Evolutionary conservation across 75 land plant genomes (phyloP).

Genomic region (Isoetes taiwanensis): DNA sequence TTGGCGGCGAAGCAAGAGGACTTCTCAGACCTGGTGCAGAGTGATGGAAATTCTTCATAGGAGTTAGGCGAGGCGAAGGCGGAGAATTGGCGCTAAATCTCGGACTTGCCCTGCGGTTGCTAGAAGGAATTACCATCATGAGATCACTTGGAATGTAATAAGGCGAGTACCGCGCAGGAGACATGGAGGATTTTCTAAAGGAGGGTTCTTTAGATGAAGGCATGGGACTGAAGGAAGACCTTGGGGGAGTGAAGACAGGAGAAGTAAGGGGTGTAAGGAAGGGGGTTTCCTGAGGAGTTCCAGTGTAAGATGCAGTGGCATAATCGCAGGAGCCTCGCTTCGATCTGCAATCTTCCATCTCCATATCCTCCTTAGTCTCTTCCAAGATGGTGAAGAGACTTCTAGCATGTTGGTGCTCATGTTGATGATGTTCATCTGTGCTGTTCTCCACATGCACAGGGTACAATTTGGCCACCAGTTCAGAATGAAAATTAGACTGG

Average conservation of each 20-base stretch:
- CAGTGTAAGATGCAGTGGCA: not conserved
- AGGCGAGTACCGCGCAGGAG: too few relatives aligned
- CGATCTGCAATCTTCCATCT: conserved; percentile 48
- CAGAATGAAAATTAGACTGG: not conserved
- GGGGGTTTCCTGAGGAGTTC: conserved; percentile 29
- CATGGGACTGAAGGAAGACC: conserved; percentile 32
- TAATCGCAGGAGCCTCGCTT: conserved; percentile 13
- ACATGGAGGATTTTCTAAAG: too few relatives aligned
- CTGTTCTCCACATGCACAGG: conserved; percentile 5
- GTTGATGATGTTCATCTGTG: not conserved
- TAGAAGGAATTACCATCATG: too few relatives aligned
- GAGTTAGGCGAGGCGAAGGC: too few relatives aligned
- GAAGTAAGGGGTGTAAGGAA: conserved; percentile 53
- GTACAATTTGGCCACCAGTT: conserved; percentile 6
- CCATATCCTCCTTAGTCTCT: conserved; percentile 70
- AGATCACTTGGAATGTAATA: too few relatives aligned
- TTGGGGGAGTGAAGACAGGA: conserved; percentile 29
- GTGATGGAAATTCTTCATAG: too few relatives aligned
- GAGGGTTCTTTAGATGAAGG: too few relatives aligned
- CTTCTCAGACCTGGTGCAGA: too few relatives aligned
- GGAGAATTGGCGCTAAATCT: too few relatives aligned
- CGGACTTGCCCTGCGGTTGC: too few relatives aligned
- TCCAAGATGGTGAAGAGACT: conserved; percentile 70
- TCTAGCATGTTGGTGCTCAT: conserved; percentile 33
- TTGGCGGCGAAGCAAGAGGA: too few relatives aligned